Evolutionary conservation across 176 grass and related monocot genomes (phyloP), one percentile per base, ranked within the genome.

Genomic region (Ensete ventricosum): DNA sequence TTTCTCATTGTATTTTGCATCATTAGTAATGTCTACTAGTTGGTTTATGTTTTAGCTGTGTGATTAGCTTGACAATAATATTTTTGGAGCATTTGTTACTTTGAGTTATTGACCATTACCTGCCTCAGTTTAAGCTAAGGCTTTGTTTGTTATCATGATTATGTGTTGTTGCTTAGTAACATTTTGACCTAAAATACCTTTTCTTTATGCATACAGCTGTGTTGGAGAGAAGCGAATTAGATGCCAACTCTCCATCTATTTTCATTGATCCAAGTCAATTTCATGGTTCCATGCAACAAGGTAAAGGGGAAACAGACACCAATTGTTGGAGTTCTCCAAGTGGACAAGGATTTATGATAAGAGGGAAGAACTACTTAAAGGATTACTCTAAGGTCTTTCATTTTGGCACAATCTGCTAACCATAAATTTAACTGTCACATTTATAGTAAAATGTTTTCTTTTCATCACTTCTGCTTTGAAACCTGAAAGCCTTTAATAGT

Each of bases 291-390:
- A 77, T 97, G 76, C 60, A 12, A 54, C 86, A 12, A 82, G 88
- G 87, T 0, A 93, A 87, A 80, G 77, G 27, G 0, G 76, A 90
- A 83, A 77, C 81, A 76, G 90, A 93, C 48, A 73, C 82, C 62
- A 97, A 93, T 76, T 97, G 87, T 76, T 97, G 94, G 94, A 90
- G 82, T 80, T 59, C 79, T 73, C 90, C 90, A 78, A 83, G 83
- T 85, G 94, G 90, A 67, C 80, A 93, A 68, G 89, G 85, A 51
- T 97, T 97, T 76, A 97, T 90, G 94, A 97, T 97, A 84, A 90
- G 94, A 87, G 90, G 90, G 82, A 88, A 91, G 71, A 91, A 88
- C 50, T 97, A 97, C 73, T 88, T 97, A 67, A 85, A 81, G 64
- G 94, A 97, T 84, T 79, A 73, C 71, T 83, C 90, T 52, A 98